phyloP scores from a whole-genome alignment of 2,329 filamentous ascomycete genomes.

The Cladorrhinum sp. region DNA sequence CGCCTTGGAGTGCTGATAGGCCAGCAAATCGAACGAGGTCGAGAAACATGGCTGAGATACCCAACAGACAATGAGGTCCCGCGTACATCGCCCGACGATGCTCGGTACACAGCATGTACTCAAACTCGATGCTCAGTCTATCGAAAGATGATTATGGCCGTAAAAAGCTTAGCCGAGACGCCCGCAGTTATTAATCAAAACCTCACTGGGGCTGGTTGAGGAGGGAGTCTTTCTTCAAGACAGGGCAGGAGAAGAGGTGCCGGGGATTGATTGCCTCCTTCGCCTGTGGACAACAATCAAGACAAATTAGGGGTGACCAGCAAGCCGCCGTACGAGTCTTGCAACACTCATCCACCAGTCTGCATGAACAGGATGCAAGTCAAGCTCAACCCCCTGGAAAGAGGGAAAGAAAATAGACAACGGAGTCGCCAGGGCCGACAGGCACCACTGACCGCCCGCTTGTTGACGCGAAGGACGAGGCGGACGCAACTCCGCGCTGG shows the following conservation, averaged over 20 bases:
- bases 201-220: background rate
- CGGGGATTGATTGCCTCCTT: constrained; percentile 1
- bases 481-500: background rate
- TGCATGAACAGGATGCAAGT: background rate
- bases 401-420: background rate
- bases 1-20: background rate
- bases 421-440: background rate
- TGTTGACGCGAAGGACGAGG: background rate
- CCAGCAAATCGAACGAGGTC: background rate
- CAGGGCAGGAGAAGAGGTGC: constrained; percentile 1
- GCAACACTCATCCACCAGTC: background rate
- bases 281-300: too few species aligned
- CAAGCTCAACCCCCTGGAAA: background rate
- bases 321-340: too few species aligned
- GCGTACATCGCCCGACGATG: background rate
- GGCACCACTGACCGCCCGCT: background rate
- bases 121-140: background rate
- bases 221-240: background rate
- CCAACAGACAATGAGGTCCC: background rate
- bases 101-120: background rate
- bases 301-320: too few species aligned
- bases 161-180: background rate
- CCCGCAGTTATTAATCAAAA: background rate
- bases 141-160: background rate
- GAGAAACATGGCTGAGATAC: background rate